These are phyloP conservation scores for Ganoderma multipileum DNA, from an alignment of 1,284 basidiomycete genomes.

Conservation along the genomic window DNA sequence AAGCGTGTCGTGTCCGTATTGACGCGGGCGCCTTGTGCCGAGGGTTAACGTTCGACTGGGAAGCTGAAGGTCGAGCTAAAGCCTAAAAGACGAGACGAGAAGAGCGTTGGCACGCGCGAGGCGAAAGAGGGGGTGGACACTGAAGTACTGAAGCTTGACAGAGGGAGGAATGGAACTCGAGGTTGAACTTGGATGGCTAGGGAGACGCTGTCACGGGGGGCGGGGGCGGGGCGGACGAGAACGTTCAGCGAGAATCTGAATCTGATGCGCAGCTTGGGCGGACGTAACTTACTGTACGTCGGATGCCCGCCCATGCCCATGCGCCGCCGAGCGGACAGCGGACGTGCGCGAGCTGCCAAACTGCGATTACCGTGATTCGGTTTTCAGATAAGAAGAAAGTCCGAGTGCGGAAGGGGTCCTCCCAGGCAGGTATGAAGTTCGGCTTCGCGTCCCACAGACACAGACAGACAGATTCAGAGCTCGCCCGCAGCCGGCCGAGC, in stretches of 20 bases:
- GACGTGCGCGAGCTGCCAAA: neutral
- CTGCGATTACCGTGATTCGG: neutral
- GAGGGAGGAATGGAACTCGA: neutral
- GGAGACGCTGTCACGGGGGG: too few relatives aligned
- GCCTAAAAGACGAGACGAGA: neutral
- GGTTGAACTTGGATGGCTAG: too few relatives aligned
- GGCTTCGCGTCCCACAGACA: neutral
- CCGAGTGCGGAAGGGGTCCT: too few relatives aligned
- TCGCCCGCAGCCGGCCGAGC: neutral
- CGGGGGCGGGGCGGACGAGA: constrained; percentile 4
- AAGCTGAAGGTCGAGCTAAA: constrained; percentile 3
- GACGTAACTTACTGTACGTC: neutral
- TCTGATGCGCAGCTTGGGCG: constrained; percentile 7
- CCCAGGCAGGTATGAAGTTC: too few relatives aligned
- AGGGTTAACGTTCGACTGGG: neutral
- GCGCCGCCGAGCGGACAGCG: too few relatives aligned
- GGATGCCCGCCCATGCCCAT: neutral
- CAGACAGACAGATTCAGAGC: too few relatives aligned
- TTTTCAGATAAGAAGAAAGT: neutral
- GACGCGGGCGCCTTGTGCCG: neutral
- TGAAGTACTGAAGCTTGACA: too few relatives aligned
- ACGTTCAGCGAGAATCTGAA: neutral
- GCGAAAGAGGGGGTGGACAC: too few relatives aligned
- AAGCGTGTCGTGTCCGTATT: too few relatives aligned
- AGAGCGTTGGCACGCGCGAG: too few relatives aligned